Conservation (phyloP, 257 asterid species). For the Avicennia marina region DNA sequence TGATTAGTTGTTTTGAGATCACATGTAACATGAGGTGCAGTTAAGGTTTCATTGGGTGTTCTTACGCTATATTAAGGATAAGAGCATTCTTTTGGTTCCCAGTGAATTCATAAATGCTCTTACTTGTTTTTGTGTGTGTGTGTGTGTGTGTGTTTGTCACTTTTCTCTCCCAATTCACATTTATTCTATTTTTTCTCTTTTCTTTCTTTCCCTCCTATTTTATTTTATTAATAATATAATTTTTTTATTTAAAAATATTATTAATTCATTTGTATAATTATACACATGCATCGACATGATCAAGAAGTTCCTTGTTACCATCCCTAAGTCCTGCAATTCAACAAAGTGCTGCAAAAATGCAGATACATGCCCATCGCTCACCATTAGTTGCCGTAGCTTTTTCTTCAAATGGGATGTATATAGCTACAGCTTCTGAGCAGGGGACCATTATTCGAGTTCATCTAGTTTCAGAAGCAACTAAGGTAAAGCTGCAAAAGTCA, state of each 20-base stretch:
- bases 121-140: no score
- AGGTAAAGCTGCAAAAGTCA: conserved; percentile 45
- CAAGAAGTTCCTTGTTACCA: background rate
- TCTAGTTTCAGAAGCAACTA: conserved; percentile 77
- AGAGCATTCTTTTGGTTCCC: no score
- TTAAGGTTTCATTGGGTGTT: conserved; percentile 5
- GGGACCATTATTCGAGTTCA: conserved; percentile 94
- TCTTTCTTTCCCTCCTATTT: no score
- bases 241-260: no score
- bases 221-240: no score
- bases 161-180: no score
- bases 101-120: no score
- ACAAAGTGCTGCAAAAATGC: conserved; percentile 33
- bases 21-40: background rate
- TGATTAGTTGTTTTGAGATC: background rate
- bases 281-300: no score
- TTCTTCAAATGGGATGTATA: conserved; percentile 77
- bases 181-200: no score
- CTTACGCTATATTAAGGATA: no score
- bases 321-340: conserved; percentile 8
- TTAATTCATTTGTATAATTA: no score
- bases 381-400: conserved; percentile 76
- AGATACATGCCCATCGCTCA: conserved; percentile 95
- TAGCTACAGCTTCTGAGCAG: conserved; percentile 92
- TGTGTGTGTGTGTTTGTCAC: no score